Base-by-base conservation (phyloP, 345 rosid genomes). In the Carallia pectinifolia region DNA sequence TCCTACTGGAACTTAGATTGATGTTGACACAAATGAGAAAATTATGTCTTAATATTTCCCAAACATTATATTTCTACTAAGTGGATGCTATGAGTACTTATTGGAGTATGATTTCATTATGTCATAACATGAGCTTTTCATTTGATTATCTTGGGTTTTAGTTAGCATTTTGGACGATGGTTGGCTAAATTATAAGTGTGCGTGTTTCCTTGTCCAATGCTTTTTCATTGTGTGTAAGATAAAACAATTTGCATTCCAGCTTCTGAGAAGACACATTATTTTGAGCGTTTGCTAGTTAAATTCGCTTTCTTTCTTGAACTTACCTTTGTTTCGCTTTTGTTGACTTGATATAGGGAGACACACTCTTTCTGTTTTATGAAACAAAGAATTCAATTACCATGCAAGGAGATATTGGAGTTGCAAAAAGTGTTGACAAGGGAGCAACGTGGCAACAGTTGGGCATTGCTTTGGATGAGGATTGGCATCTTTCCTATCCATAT, bases 371-470 rank as follows among this genome's bases (percentile, higher is more conserved):
- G 52, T 95, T 95, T 79, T 90, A 80, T 36, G 98, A 95, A 64
- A 92, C 90, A 52, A 95, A 92, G 75, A 87, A 87, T 76, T 85
- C 96, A 2, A 73, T 85, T 50, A 92, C 98, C 33, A 61, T 82
- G 87, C 96, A 95, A 85, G 99, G 99, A 40, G 99, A 95, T 73
- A 95, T 95, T 70, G 99, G 88, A 65, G 97, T 89, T 50, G 91
- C 99, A 33, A 81, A 81, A 67, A 95, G 99, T 77, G 65, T 69
- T 1, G 97, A 95, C 54, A 85, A 86, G 60, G 97, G 99, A 75
- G 98, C 93, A 10, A 86, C 97, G 5, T 95, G 99, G 99, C 79
- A 89, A 68, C 91, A 89, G 71, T 78, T 95, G 78, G 99, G 99
- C 44, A 78, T 89, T 62, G 98, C 92, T 58, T 77, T 95, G 81